Percentiles rank a stretch among this genome's conserved stretches.
These are phyloP conservation scores for Globisporangium lucens DNA, from an alignment of 352 stramenopile genomes.

Conservation along the genomic window DNA sequence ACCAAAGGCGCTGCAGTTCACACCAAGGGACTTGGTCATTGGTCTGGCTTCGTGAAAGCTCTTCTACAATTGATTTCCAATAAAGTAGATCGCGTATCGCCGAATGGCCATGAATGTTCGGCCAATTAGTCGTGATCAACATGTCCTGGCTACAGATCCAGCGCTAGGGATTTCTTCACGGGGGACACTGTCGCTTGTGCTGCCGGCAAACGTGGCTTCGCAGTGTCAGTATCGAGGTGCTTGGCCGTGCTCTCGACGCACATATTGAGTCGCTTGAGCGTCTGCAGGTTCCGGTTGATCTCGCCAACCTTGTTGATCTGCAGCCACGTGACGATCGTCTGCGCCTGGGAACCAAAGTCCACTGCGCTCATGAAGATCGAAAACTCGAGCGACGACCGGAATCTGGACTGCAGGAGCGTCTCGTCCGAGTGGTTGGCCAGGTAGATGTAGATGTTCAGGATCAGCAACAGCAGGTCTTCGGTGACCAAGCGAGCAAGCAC, in stretches of 20 bases:
- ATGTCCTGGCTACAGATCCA: not conserved
- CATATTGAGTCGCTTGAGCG: not conserved
- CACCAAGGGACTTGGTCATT: too few species aligned
- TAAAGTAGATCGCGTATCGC: too few species aligned
- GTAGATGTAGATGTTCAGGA: conserved; percentile 26
- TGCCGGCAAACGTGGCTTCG: not conserved
- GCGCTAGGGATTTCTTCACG: not conserved
- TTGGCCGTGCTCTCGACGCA: not conserved
- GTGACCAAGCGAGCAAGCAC: conserved; percentile 18
- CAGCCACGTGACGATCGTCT: conserved; percentile 20
- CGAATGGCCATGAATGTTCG: too few species aligned
- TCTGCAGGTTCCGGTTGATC: conserved; percentile 8
- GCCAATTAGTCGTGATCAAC: not conserved
- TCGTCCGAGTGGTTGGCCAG: conserved; percentile 15
- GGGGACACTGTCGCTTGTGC: not conserved
- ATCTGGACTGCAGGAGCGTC: conserved; percentile 16
- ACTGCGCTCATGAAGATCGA: conserved; percentile 24
- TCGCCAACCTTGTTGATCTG: conserved; percentile 19
- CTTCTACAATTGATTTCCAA: too few species aligned
- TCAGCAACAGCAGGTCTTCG: conserved; percentile 21
- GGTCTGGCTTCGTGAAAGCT: too few species aligned
- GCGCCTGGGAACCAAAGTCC: conserved; percentile 19
- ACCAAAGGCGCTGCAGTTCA: not conserved
- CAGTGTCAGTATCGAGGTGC: not conserved
- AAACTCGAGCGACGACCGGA: conserved; percentile 24